Base-by-base conservation (phyloP, 352 stramenopile species). In the Plasmopara halstedii region DNA sequence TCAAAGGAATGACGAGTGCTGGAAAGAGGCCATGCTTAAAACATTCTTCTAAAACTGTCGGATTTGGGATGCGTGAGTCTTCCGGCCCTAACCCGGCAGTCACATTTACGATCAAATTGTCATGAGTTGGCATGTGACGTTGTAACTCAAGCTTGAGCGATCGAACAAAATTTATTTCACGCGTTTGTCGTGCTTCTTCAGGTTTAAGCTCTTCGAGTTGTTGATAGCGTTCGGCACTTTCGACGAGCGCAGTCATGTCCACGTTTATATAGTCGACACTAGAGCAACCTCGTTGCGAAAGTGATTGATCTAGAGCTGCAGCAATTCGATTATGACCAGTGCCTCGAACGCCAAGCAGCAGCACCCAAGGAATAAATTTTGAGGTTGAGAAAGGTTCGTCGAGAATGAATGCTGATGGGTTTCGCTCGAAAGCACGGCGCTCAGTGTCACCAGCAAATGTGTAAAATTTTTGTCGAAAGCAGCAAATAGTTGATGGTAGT, bases 281-380 rank as follows among this genome's bases (percentile, higher is more conserved):
- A 5, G 27, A 29, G 23, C 44, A 14, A n/a, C 8, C 36, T 15
- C 42, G 14, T 2, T 53, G n/a, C 13, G 11, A 46, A 40, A 37
- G 21, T 10, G 18, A n/a, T 21, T 52, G 33, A 31, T 13, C 39
- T 33, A 56, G 35, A 19, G 36, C 32, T 33, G 15, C 23, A 8
- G 47, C 53, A 19, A 67, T 39, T 22, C 19, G 21, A n/a, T 36
- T 11, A 3, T 51, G 19, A 13, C 62, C 58, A 11, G 52, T 51
- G 0, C 73, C 73, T 21, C 69, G 69, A 14, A 82, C 70, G 6
- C 73, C 73, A 13, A 89, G 43, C 17, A 89, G 25, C 42, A 83
- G 42, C 0, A 87, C 43, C 3, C 62, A 56, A 3, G 74, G 73
- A 0, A 81, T 51, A 6, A 78, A 42, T 2, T 37, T 44, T 8